Conservation (phyloP, 1,139 yeast genomes). For the Geotrichum citri-aurantii region DNA sequence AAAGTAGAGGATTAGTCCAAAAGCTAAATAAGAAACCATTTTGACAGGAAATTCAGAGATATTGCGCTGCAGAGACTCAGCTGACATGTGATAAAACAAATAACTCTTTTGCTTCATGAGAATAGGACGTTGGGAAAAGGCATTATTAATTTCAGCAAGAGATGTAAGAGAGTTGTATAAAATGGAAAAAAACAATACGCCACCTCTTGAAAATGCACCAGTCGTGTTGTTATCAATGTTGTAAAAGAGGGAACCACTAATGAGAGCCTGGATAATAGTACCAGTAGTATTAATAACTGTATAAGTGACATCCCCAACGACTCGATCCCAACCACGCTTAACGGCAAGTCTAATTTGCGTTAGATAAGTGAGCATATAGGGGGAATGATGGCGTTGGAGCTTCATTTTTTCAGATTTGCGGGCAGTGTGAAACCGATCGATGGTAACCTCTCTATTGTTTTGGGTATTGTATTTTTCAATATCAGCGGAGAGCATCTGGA, state of each 20-base stretch:
- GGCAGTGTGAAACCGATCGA: conserved; percentile 17
- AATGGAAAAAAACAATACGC: conserved; percentile 41
- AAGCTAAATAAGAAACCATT: conserved; percentile 31
- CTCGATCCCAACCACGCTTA: conserved; percentile 50
- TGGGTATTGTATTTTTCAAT: conserved; percentile 39
- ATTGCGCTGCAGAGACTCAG: conserved; percentile 39
- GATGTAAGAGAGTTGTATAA: conserved; percentile 41
- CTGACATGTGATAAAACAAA: conserved; percentile 44
- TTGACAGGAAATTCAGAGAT: conserved; percentile 38
- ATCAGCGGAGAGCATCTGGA: conserved; percentile 35
- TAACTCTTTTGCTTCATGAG: conserved; percentile 42
- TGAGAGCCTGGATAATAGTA: conserved; percentile 45
- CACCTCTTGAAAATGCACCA: conserved; percentile 50
- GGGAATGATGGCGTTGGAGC: conserved; percentile 31
- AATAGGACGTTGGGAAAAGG: conserved; percentile 40
- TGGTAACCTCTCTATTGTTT: conserved; percentile 37
- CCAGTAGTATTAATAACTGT: conserved; percentile 45
- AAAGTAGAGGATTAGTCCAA: conserved; percentile 39
- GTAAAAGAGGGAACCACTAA: conserved; percentile 52
- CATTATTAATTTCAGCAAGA: conserved; percentile 40
- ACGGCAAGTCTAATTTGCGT: conserved; percentile 36
- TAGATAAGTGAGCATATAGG: conserved; percentile 35
- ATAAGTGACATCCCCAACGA: conserved; percentile 49
- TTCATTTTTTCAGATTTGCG: conserved; percentile 30
- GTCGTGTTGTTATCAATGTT: conserved; percentile 43